Conservation (phyloP, 2,329 filamentous ascomycete genomes). For the Ilyonectria robusta region DNA sequence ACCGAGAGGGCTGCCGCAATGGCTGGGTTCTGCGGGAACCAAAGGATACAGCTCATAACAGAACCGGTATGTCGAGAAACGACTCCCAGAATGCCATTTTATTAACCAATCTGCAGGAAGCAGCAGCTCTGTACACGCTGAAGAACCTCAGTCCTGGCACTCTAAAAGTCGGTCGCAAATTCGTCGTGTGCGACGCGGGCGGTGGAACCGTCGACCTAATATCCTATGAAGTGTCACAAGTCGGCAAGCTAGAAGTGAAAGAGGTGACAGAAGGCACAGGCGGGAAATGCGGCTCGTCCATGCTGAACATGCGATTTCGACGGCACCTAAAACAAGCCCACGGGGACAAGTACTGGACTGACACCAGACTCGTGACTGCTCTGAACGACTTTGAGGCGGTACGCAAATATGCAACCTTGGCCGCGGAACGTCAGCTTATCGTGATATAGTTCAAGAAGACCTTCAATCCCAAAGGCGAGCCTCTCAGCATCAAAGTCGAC, state of each 20-base stretch:
- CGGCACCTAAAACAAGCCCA: conserved; percentile 60
- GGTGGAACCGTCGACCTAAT: conserved; percentile 70
- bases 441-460: conserved; percentile 54
- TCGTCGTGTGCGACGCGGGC: conserved; percentile 68
- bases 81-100: not conserved
- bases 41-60: conserved; percentile 62
- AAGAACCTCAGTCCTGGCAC: conserved; percentile 59
- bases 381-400: conserved; percentile 60
- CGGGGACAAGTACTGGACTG: conserved; percentile 59
- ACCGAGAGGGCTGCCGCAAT: conserved; percentile 59
- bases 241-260: conserved; percentile 60
- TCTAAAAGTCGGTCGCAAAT: conserved; percentile 61
- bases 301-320: conserved; percentile 64
- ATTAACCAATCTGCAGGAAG: conserved; percentile 55
- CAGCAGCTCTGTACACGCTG: conserved; percentile 65
- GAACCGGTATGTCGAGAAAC: conserved; percentile 58
- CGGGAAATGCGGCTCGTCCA: conserved; percentile 64
- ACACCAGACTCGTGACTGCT: conserved; percentile 57
- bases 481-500: conserved; percentile 54
- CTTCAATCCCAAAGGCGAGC: conserved; percentile 54
- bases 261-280: conserved; percentile 66
- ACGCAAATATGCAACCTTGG: conserved; percentile 58
- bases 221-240: conserved; percentile 62
- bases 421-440: conserved; percentile 19
- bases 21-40: conserved; percentile 57